Conservation (phyloP, 139 green algal genomes). For the Chlamydomonas sp. region DNA sequence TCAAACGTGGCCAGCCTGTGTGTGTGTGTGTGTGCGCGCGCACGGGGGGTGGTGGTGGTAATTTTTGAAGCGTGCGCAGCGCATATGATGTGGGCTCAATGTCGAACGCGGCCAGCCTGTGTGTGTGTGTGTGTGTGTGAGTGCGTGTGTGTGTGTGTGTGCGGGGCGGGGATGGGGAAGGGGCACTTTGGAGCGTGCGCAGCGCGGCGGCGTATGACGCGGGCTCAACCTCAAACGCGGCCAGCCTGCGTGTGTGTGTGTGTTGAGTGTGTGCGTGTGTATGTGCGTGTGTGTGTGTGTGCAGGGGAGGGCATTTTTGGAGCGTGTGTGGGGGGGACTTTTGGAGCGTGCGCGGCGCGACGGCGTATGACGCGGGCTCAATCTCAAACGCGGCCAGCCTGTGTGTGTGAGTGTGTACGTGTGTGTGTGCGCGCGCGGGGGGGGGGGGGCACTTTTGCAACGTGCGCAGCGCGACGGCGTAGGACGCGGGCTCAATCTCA, state of each 20-base stretch:
- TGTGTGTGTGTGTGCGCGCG: too few relatives aligned
- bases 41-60: too few relatives aligned
- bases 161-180: too few relatives aligned
- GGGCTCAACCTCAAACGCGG: slow-evolving; percentile 65
- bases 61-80: too few relatives aligned
- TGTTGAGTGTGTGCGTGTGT: not conserved
- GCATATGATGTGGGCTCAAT: too few relatives aligned
- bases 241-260: slow-evolving; percentile 35
- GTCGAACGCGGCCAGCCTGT: too few relatives aligned
- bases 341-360: too few relatives aligned
- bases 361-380: too few relatives aligned
- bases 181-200: slow-evolving; percentile 45
- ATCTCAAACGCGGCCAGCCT: too few relatives aligned
- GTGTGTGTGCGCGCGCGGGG: too few relatives aligned
- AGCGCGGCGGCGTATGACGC: slow-evolving; percentile 56
- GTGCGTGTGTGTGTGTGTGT: not conserved
- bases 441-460: slow-evolving; percentile 31
- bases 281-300: slow-evolving; percentile 8
- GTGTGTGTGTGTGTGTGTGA: slow-evolving; percentile 14
- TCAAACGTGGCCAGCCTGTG: too few relatives aligned
- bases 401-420: too few relatives aligned
- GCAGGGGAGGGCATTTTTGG: not conserved
- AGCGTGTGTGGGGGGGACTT: slow-evolving; percentile 3
- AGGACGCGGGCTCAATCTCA: slow-evolving; percentile 62
- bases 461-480: slow-evolving; percentile 56